A percentile compares a stretch with the other conserved stretches of the same genome.
phyloP scores from a whole-genome alignment of 768 basidiomycete species.

The Pleurotus cornucopiae region DNA sequence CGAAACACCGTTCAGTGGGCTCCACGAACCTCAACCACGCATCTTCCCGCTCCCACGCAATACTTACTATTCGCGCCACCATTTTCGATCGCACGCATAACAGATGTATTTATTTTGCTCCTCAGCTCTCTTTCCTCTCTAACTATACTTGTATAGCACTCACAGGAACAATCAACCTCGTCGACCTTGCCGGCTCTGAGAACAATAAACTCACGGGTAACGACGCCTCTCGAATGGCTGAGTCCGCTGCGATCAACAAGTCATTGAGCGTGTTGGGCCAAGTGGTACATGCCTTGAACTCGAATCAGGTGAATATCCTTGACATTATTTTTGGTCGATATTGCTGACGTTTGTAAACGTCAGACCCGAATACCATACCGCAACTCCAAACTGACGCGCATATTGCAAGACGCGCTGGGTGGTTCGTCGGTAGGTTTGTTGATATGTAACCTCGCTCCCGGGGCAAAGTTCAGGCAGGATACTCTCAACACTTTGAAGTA shows the following conservation, averaged over 20 bases:
- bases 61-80: conserved; percentile 69
- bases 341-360: conserved; percentile 5
- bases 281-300: conserved; percentile 81
- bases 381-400: conserved; percentile 83
- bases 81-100: conserved; percentile 50
- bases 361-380: conserved; percentile 84
- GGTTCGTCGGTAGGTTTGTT: conserved; percentile 76
- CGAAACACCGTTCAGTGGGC: conserved; percentile 78
- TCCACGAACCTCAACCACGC: conserved; percentile 80
- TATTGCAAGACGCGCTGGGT: conserved; percentile 87
- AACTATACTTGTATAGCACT: conserved; percentile 36
- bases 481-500: conserved; percentile 91
- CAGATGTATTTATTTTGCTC: conserved; percentile 38
- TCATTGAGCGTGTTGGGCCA: conserved; percentile 83
- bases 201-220: conserved; percentile 92
- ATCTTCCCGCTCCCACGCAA: conserved; percentile 87
- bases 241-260: conserved; percentile 88
- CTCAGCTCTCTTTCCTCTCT: neutral
- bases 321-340: neutral
- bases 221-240: conserved; percentile 81
- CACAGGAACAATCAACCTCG: conserved; percentile 78
- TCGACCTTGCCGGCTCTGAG: conserved; percentile 88
- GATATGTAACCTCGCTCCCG: conserved; percentile 86
- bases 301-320: neutral
- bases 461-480: conserved; percentile 77